phyloP scores from a whole-genome alignment of 1,284 basidiomycete genomes.

The Cutaneotrichosporon dermatis region DNA sequence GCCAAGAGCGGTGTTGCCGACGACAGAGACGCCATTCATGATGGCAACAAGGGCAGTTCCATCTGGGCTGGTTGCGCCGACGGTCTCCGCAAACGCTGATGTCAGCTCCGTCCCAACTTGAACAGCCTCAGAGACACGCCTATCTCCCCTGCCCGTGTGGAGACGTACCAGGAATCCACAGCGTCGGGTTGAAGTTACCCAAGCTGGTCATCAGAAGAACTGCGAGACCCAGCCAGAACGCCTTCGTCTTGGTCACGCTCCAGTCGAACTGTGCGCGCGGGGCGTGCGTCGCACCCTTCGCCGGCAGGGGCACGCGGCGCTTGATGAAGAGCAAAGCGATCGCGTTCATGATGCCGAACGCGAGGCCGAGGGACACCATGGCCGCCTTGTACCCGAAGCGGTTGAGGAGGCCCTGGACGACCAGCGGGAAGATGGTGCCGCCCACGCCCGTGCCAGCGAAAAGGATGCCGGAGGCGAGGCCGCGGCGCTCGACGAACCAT shows the following conservation, averaged over 20 bases:
- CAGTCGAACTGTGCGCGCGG: constrained; percentile 14
- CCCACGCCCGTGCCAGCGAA: constrained; percentile 45
- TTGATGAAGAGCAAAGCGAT: constrained; percentile 40
- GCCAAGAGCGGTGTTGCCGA: constrained; percentile 39
- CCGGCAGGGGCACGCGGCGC: constrained; percentile 35
- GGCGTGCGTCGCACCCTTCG: background rate
- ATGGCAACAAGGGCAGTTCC: constrained; percentile 44
- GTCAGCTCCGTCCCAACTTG: background rate
- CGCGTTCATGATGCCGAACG: constrained; percentile 30
- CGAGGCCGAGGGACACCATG: constrained; percentile 40
- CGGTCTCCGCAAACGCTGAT: constrained; percentile 40
- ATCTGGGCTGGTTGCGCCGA: constrained; percentile 31
- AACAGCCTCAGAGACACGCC: no score
- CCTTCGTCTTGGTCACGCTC: constrained; percentile 23
- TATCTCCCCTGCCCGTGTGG: background rate
- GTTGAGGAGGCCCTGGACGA: constrained; percentile 38
- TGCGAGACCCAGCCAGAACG: constrained; percentile 32
- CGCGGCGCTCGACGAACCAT: constrained; percentile 44
- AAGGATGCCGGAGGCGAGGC: constrained; percentile 45
- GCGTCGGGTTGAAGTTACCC: constrained; percentile 46
- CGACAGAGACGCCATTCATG: constrained; percentile 37
- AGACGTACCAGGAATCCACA: constrained; percentile 45
- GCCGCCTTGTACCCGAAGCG: constrained; percentile 45
- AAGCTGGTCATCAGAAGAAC: constrained; percentile 40
- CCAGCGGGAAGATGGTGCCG: constrained; percentile 43